These are phyloP conservation scores for Aspergillus pseudoglaucus DNA, from an alignment of 2,329 filamentous ascomycete species.

Conservation along the genomic window DNA sequence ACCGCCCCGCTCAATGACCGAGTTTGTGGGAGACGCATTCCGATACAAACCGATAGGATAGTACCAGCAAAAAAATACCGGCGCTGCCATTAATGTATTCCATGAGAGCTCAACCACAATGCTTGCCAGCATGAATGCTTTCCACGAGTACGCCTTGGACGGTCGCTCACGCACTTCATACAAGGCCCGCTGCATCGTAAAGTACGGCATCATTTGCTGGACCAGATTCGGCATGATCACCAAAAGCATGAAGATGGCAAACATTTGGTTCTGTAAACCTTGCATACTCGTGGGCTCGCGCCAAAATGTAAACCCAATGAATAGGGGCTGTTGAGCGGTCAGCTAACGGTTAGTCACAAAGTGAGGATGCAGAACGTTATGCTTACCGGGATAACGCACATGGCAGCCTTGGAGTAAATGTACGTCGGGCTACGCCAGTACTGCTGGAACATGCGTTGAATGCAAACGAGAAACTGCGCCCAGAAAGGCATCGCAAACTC, in stretches of 20 bases:
- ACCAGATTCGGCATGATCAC: conserved; percentile 61
- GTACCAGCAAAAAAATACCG: conserved; percentile 60
- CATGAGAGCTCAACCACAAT: conserved; percentile 63
- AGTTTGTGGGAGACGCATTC: conserved; percentile 29
- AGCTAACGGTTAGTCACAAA: not conserved
- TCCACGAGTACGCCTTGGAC: conserved; percentile 65
- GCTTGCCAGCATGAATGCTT: conserved; percentile 61
- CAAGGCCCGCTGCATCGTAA: conserved; percentile 48
- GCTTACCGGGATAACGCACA: conserved; percentile 62
- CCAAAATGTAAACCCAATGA: conserved; percentile 79
- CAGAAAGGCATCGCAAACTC: conserved; percentile 73
- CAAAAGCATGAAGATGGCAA: conserved; percentile 74
- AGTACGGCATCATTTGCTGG: conserved; percentile 49
- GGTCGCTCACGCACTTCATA: conserved; percentile 54
- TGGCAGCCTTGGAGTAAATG: conserved; percentile 71
- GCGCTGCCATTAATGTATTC: conserved; percentile 49
- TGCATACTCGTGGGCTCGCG: conserved; percentile 64
- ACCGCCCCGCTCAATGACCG: conserved; percentile 47
- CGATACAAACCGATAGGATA: conserved; percentile 50
- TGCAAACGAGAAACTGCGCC: conserved; percentile 60
- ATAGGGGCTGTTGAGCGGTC: conserved; percentile 52
- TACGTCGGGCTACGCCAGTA: conserved; percentile 86
- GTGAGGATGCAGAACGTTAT: conserved; percentile 41
- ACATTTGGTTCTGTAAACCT: conserved; percentile 85
- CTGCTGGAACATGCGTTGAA: conserved; percentile 72